These are phyloP conservation scores for Kazachstania sp. DNA, from an alignment of 1,139 yeast genomes.

Conservation along the genomic window DNA sequence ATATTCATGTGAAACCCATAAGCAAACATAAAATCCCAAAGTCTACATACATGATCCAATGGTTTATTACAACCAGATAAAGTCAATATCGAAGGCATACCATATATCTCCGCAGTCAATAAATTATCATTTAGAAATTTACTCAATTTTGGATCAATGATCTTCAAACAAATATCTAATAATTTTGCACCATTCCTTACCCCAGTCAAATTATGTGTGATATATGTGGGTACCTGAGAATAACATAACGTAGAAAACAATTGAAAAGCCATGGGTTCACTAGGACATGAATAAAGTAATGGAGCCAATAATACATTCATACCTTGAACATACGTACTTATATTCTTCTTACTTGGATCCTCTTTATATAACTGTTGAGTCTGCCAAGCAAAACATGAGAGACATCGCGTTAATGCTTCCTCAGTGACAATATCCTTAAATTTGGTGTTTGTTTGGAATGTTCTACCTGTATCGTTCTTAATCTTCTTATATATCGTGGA, in stretches of 20 bases:
- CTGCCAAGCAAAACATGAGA: constrained; percentile 65
- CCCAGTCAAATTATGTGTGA: constrained; percentile 70
- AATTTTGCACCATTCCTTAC: constrained; percentile 69
- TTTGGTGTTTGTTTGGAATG: constrained; percentile 63
- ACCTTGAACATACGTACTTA: constrained; percentile 71
- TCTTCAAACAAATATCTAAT: constrained; percentile 61
- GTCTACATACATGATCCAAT: constrained; percentile 56
- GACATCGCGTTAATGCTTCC: constrained; percentile 54
- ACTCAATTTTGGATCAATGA: constrained; percentile 66
- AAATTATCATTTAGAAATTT: constrained; percentile 41
- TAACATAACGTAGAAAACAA: constrained; percentile 37
- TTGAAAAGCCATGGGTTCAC: constrained; percentile 83
- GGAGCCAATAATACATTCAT: constrained; percentile 87
- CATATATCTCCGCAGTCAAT: constrained; percentile 73
- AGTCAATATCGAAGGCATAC: constrained; percentile 81
- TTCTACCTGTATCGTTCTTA: constrained; percentile 78
- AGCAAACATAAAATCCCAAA: constrained; percentile 90
- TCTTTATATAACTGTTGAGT: constrained; percentile 14
- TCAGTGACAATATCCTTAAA: constrained; percentile 66
- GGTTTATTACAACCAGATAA: constrained; percentile 90
- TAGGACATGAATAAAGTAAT: constrained; percentile 61
- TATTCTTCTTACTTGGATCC: constrained; percentile 3
- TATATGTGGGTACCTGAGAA: constrained; percentile 63
- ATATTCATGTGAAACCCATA: constrained; percentile 88
- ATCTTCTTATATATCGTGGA: constrained; percentile 53